Evolutionary conservation across 163 green algal species (phyloP).

Genomic region (Chloroidium sp.): DNA sequence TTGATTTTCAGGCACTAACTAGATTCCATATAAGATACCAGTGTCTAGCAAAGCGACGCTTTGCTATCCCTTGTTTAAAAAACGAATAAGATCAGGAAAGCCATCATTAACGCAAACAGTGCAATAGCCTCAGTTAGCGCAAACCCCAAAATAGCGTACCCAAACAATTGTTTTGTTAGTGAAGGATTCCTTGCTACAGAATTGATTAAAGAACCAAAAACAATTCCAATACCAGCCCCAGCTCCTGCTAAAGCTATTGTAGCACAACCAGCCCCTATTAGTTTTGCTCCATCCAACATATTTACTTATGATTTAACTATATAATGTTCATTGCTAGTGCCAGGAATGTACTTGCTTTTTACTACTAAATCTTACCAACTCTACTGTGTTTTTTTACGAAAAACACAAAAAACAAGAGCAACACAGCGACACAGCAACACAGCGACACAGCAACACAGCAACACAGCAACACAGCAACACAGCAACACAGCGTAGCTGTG

Average conservation of each 20-base stretch:
- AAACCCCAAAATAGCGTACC: slow-evolving; percentile 41
- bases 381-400: no score
- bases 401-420: no score
- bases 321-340: slow-evolving; percentile 5
- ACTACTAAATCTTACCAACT: no score
- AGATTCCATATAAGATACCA: no score
- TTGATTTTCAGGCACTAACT: no score
- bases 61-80: slow-evolving; percentile 4
- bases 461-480: no score
- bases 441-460: no score
- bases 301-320: slow-evolving; percentile 8
- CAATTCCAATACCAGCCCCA: slow-evolving; percentile 28
- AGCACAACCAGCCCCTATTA: slow-evolving; percentile 34
- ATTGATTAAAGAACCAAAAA: slow-evolving; percentile 34
- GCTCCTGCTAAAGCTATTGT: slow-evolving; percentile 27
- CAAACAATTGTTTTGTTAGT: slow-evolving; percentile 40
- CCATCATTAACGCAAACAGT: slow-evolving; percentile 36
- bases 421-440: no score
- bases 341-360: no score
- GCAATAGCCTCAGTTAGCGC: slow-evolving; percentile 35
- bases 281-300: slow-evolving; percentile 33
- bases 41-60: no score
- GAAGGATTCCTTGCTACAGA: slow-evolving; percentile 33
- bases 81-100: slow-evolving; percentile 32
- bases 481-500: no score